Evolutionary conservation across 495 filamentous ascomycete genomes (phyloP).

Genomic region (Penicillium cosmopolitanum): DNA sequence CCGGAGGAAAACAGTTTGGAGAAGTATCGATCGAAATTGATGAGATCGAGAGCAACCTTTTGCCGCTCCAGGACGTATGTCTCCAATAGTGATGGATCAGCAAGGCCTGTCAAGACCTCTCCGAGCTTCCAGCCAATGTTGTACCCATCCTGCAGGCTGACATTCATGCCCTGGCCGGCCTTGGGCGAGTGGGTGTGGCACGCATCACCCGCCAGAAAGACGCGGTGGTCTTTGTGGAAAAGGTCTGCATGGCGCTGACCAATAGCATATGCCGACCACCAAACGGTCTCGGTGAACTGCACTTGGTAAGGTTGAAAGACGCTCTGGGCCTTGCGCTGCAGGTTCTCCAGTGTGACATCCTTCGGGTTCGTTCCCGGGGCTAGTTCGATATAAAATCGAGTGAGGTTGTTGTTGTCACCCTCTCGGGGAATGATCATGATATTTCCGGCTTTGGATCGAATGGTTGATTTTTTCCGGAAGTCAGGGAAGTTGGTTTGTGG

Average conservation of each 20-base stretch:
- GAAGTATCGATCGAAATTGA: constrained; percentile 73
- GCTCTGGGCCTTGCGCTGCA: constrained; percentile 59
- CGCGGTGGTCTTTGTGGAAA: constrained; percentile 55
- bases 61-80: constrained; percentile 73
- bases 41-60: constrained; percentile 69
- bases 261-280: constrained; percentile 65
- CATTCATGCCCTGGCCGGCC: constrained; percentile 61
- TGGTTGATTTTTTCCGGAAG: constrained; percentile 73
- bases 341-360: constrained; percentile 50
- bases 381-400: constrained; percentile 74
- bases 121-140: constrained; percentile 86
- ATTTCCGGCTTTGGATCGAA: constrained; percentile 59
- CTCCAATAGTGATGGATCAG: constrained; percentile 58
- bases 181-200: constrained; percentile 67
- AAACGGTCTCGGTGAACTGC: constrained; percentile 54
- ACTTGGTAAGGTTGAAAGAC: constrained; percentile 62
- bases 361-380: constrained; percentile 52
- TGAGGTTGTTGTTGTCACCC: constrained; percentile 61
- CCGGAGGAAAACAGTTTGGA: constrained; percentile 61
- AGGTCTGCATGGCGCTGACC: constrained; percentile 61
- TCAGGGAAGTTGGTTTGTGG: constrained; percentile 80
- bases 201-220: constrained; percentile 63
- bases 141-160: constrained; percentile 54
- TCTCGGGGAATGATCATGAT: constrained; percentile 76
- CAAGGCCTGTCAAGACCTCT: constrained; percentile 61